Evolutionary conservation across 495 filamentous ascomycete genomes (phyloP).

Genomic region (Aspergillus asperescens): DNA sequence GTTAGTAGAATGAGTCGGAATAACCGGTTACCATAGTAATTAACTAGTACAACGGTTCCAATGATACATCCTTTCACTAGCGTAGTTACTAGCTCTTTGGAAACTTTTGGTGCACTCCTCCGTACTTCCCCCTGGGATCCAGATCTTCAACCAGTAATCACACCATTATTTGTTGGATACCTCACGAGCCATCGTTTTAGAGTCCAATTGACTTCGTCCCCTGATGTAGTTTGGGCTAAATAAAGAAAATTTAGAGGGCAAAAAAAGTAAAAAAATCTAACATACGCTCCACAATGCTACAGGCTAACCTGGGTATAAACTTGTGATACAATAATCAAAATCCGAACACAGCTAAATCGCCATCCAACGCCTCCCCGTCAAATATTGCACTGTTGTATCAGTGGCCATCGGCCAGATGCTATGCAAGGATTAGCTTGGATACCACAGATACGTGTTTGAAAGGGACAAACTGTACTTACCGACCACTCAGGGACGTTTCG

Average conservation of each 20-base stretch:
- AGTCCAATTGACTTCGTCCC: constrained; percentile 1
- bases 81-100: too few relatives aligned
- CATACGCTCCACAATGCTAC: constrained; percentile 14
- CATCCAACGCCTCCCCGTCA: constrained; percentile 8
- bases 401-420: constrained; percentile 48
- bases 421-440: constrained; percentile 10
- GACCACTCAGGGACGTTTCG: constrained; percentile 95
- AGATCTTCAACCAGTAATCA: neutral
- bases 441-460: neutral
- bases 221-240: constrained; percentile 8
- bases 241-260: too few relatives aligned
- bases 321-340: constrained; percentile 13
- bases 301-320: constrained; percentile 19
- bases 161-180: constrained; percentile 3
- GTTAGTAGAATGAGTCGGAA: too few relatives aligned
- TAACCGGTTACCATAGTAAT: too few relatives aligned
- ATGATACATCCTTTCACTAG: too few relatives aligned
- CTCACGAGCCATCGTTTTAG: neutral
- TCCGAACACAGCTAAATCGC: constrained; percentile 11
- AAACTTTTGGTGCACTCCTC: neutral
- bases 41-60: too few relatives aligned
- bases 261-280: constrained; percentile 4
- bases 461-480: constrained; percentile 41
- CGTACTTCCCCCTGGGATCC: neutral
- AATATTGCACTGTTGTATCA: constrained; percentile 11